Conservation (phyloP, 768 basidiomycete species). For the Leucosporidium creatinivorum region DNA sequence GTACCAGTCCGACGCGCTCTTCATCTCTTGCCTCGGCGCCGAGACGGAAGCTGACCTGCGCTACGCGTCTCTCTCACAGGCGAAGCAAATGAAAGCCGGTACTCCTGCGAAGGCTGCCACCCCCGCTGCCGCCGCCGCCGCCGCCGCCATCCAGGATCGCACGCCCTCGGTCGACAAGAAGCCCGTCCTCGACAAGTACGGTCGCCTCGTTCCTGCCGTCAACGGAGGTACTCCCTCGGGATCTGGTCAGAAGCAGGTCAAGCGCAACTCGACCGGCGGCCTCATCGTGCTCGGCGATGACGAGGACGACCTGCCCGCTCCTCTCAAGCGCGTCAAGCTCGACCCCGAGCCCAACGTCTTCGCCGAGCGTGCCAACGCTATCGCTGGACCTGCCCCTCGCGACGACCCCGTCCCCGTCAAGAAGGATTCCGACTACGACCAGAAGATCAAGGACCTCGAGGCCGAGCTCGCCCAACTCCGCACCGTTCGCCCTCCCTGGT, state of each 20-base stretch:
- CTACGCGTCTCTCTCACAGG: background rate
- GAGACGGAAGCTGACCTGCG: background rate
- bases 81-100: background rate
- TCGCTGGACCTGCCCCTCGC: background rate
- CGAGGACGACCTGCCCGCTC: background rate
- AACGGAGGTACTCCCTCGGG: background rate
- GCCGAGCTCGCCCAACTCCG: background rate
- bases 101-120: constrained; percentile 1
- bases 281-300: constrained; percentile 11
- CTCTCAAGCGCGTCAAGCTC: background rate
- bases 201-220: background rate
- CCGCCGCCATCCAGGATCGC: background rate
- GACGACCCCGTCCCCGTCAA: background rate
- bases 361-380: background rate
- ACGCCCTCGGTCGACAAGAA: constrained; percentile 16
- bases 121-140: background rate
- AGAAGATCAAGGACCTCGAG: background rate
- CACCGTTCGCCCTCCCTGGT: background rate
- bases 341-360: background rate
- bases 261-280: background rate
- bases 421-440: background rate
- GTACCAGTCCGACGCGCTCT: too few species aligned
- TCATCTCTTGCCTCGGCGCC: background rate
- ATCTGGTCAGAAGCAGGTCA: background rate
- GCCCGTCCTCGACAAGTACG: constrained; percentile 8